Evolutionary conservation across 73 alveolate genomes (phyloP).

Genomic region (Breviolum minutum): DNA sequence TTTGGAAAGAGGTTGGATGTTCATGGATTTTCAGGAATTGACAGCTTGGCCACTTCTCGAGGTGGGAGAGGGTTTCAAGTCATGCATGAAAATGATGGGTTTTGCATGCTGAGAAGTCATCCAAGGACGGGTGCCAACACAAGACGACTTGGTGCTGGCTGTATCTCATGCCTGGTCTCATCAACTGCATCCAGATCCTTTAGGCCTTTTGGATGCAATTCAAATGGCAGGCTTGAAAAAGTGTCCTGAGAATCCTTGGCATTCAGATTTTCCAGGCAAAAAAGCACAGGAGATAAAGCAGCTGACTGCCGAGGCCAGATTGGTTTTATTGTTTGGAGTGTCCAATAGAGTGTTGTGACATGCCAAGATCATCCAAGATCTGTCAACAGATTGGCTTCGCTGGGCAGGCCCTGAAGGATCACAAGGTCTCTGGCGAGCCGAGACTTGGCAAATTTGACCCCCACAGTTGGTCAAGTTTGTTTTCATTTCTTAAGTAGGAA

Average conservation of each 20-base stretch:
- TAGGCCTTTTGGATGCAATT: slow-evolving; percentile 25
- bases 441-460: background rate
- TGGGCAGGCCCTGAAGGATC: slow-evolving; percentile 51
- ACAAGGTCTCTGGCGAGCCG: slow-evolving; percentile 67
- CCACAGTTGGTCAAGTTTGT: background rate
- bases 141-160: slow-evolving; percentile 71
- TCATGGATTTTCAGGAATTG: background rate
- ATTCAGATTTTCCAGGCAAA: background rate
- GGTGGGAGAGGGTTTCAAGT: background rate
- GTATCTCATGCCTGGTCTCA: slow-evolving; percentile 90
- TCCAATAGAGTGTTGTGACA: background rate
- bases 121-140: slow-evolving; percentile 55
- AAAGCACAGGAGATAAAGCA: slow-evolving; percentile 42
- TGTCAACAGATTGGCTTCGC: background rate
- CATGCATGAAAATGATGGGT: background rate
- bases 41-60: background rate
- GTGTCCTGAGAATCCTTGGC: background rate
- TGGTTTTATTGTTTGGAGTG: background rate
- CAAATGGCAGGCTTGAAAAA: background rate
- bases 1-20: background rate
- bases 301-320: slow-evolving; percentile 48
- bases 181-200: slow-evolving; percentile 81
- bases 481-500: background rate
- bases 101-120: background rate
- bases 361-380: background rate